Evolutionary conservation across 306 rosid species (phyloP), one percentile per base, ranked within the genome.

Genomic region (Acmispon strigosus): DNA sequence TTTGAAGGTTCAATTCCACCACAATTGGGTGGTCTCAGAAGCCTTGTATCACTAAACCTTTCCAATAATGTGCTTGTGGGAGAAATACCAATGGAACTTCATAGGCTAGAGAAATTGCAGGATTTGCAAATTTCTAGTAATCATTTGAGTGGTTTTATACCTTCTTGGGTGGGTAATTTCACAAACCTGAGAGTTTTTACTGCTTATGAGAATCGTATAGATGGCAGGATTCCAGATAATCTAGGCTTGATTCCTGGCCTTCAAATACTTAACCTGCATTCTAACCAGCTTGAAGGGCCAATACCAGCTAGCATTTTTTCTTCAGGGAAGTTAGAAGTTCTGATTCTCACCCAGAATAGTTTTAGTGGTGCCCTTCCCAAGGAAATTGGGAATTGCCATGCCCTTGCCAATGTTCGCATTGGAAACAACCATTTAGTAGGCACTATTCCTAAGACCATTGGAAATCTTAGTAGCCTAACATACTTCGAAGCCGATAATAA

Each of bases 401-500:
- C 73, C 66, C 84, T 83, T 66, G 78, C 86, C 58, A 83, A 58
- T 5, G 7, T 83, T 64, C 66, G 84, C 60, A 78, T 83, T 66
- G 86, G 83, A 41, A 75, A 83, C 81, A 83, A 83, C 66, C 76
- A 65, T 75, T 73, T 78, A 11, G 70, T 53, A 37, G 86, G 86
- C 54, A 9, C 43, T 34, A 70, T 83, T 71, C 86, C 86, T 34
- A 74, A 74, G 72, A 78, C 75, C 12, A 70, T 82, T 57, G 97
- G 97, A 63, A 91, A 91, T 78, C 79, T 91, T 63, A 95, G 91
- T 78, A 80, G 99, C 84, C 96, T 95, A 27, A 90, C 99, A 29
- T 95, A 95, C 88, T 95, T 95, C 72, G 99, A 95, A 82, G 99
- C 93, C 1, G 96, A 95, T 70, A 80, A 84, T 19, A 95, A 91